Percentiles rank a stretch among this genome's conserved stretches.
phyloP scores from a whole-genome alignment of 768 basidiomycete genomes.

The Wakefieldia striispora region DNA sequence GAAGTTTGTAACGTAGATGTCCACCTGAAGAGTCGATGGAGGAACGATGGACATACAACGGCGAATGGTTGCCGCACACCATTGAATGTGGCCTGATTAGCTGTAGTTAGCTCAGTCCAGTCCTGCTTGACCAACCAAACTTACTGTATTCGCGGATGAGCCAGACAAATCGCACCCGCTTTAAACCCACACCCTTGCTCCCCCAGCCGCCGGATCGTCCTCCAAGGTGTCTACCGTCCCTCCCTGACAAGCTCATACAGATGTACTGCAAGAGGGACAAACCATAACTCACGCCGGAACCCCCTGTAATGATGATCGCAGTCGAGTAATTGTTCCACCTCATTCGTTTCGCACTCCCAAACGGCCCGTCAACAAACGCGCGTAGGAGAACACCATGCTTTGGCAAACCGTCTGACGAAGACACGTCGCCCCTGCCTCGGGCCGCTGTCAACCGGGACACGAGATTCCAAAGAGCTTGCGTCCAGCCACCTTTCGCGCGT shows the following conservation, averaged over 20 bases:
- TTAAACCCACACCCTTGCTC: slow-evolving; percentile 39
- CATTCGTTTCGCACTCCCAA: slow-evolving; percentile 60
- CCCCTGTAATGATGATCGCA: slow-evolving; percentile 64
- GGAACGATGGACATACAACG: slow-evolving; percentile 58
- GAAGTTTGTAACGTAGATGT: slow-evolving; percentile 72
- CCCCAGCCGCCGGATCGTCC: slow-evolving; percentile 46
- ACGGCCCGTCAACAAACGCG: slow-evolving; percentile 65
- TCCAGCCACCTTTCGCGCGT: slow-evolving; percentile 70
- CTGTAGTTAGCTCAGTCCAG: background rate
- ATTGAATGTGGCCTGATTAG: slow-evolving; percentile 63
- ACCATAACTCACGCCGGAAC: slow-evolving; percentile 75
- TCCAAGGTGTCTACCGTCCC: slow-evolving; percentile 50
- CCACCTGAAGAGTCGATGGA: slow-evolving; percentile 50
- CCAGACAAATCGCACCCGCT: slow-evolving; percentile 73
- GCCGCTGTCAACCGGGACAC: slow-evolving; percentile 41
- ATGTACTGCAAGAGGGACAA: slow-evolving; percentile 63
- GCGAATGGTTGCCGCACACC: slow-evolving; percentile 69
- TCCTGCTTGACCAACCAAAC: slow-evolving; percentile 23
- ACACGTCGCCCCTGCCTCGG: slow-evolving; percentile 25
- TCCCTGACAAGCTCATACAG: slow-evolving; percentile 54
- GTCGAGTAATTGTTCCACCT: slow-evolving; percentile 59
- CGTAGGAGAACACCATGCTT: slow-evolving; percentile 50
- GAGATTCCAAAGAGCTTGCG: slow-evolving; percentile 59
- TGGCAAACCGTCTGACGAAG: slow-evolving; percentile 28
- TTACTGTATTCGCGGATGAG: slow-evolving; percentile 71